Base-by-base conservation (phyloP, 164 flowering plant species). In the Magnolia officinalis region DNA sequence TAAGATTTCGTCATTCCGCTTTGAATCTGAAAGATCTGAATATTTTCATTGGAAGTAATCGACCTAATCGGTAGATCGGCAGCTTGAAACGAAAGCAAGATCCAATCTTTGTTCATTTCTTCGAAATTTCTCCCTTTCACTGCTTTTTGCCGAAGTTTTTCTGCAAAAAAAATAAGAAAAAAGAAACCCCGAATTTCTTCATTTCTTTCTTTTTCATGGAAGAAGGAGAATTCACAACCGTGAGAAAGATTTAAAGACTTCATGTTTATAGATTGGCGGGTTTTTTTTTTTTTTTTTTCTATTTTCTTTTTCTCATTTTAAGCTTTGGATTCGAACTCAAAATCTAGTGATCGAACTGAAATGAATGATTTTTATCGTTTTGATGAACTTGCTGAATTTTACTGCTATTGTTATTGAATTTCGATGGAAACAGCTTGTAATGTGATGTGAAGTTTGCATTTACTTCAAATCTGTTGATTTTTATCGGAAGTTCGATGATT, bases 401-500 rank as follows among this genome's bases (percentile, higher is more conserved):
- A 24, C 49, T 14, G 16, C 0, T 50, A 9, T 70, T 49, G 58
- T 70, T 50, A 50, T 50, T 45, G 72, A 50, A 18, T 23, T 50
- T 5, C 24, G 45, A 26, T 2, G 31, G 50, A 68, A 18, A 68
- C 18, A 14, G 51, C 14, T 29, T 68, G 16, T 2, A 6, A 20
- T 68, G 18, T 29, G 71, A 31, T 37, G n/a, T 29, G 19, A n/a
- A 26, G 8, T 31, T 72, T 26, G 14, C 16, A 58, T 70, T 23
- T 63, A 29, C 26, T 26, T 68, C 72, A 18, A 70, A 67, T 23
- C 16, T 68, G 29, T 67, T 4, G 20, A 58, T 37, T 58, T 78
- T 73, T 10, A 73, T 50, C 37, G 31, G 29, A 71, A 76, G 19
- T 74, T 10, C 63, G 23, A 11, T 67, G 21, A 37, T 26, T 66